Base-by-base conservation (phyloP, 176 grass and related monocot genomes). In the Musa acuminata region DNA sequence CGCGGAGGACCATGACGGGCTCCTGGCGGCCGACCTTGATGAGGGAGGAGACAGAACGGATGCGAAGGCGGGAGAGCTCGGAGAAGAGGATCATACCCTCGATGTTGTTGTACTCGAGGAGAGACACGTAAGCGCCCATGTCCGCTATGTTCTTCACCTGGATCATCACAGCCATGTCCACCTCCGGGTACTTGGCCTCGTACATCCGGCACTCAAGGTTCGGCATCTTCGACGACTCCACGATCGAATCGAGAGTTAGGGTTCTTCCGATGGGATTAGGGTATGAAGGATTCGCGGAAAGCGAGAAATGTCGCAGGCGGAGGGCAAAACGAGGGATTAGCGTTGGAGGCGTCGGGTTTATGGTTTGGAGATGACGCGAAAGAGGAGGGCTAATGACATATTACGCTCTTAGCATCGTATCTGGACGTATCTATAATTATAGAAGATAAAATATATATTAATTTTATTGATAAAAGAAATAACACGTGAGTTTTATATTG, bases 81-180 rank as follows among this genome's bases (percentile, higher is more conserved):
- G 92, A 96, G 87, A 96, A 96, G 75, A 96, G 89, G 71, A 96
- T 96, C 89, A 96, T 92, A 53, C 92, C 89, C 82, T 96, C 92
- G 76, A 96, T 92, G 87, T 96, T 96, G 80, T 96, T 96, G 84
- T 89, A 92, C 87, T 96, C 92, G 27, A 96, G 84, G 52, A 96
- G 87, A 6, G 89, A 92, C 25, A 96, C 92, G 83, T 96, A 96
- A 25, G 92, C 92, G 12, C 92, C 92, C 89, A 89, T 87, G 82
- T 92, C 89, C n/a, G 92, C 87, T 80, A 96, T 96, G 89, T 92
- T 83, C 83, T 96, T 96, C 70, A 96, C 92, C 92, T 96, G 92
- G 57, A 96, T 96, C 88, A 96, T 96, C 73, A 96, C 92, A 53
- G 88, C 86, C 76, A 89, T 87, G 81, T 96, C 92, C 81, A 96